Base-by-base conservation (phyloP, 2,329 filamentous ascomycete genomes). In the Aspergillus tubingensis region DNA sequence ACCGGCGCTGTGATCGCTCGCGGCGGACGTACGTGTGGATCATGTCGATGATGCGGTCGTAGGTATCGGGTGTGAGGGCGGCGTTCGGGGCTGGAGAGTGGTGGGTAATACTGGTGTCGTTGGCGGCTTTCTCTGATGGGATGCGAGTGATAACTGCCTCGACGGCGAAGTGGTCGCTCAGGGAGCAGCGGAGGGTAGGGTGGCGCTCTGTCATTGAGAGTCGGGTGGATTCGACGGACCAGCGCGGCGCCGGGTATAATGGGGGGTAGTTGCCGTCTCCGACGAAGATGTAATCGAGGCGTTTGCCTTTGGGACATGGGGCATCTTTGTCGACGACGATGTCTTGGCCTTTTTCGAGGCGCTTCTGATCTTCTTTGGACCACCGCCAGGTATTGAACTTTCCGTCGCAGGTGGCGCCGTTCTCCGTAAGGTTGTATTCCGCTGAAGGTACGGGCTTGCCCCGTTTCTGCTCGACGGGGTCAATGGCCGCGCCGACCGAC, bases 101-200 rank as follows among this genome's bases (percentile, higher is more conserved):
- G 25, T n/a, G 15, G 13, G n/a, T 47, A 17, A 38, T 17, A 13
- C 1, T 36, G 32, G 32, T 36, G 32, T 15, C 32, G 32, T 36
- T 13, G 32, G 11, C 32, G 32, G 11, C 32, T 36, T 36, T 36
- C 11, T 36, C 32, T 36, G 32, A 36, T 11, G 32, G 32, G 15
- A 32, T 19, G 1, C 84, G 82, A 4, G 79, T 77, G 8, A 98
- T 82, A 0, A 91, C 92, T 5, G 91, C 88, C 73, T 94, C 90
- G 56, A 98, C 90, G 21, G 91, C 92, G 75, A 97, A 98, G 75
- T 98, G 95, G 72, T 99, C 94, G 68, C 92, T 97, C 25, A 98
- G 82, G 1, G 92, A 96, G 78, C 92, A 96, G 63, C 87, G 84
- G 1, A 97, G 82, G 1, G 85, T 86, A 0, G 92, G 91, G 75